Evolutionary conservation across 2,329 filamentous ascomycete species (phyloP).

Genomic region (Colletotrichum higginsianum): DNA sequence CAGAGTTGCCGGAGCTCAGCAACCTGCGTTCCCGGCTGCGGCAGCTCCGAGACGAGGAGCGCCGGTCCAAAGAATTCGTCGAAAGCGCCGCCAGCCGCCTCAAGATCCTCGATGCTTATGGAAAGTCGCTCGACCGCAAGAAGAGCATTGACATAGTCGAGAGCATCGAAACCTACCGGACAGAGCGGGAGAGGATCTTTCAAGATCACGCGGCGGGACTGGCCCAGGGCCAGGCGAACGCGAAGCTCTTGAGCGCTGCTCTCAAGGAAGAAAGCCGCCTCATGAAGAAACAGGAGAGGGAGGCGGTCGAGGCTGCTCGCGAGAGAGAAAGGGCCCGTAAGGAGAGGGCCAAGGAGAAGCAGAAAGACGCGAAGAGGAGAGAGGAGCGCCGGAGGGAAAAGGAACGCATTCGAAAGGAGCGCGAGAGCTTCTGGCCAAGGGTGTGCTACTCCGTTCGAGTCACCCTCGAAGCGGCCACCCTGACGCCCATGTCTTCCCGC

Average conservation of each 20-base stretch:
- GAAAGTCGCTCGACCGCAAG: conserved; percentile 54
- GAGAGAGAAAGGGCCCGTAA: neutral
- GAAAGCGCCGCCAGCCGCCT: conserved; percentile 56
- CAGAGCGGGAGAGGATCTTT: conserved; percentile 60
- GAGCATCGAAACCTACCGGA: conserved; percentile 57
- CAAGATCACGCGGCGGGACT: conserved; percentile 56
- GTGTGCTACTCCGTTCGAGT: conserved; percentile 65
- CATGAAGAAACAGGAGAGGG: conserved; percentile 18
- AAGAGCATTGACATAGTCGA: conserved; percentile 53
- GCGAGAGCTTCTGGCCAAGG: conserved; percentile 65
- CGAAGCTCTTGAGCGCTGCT: conserved; percentile 50
- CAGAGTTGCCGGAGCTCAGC: conserved; percentile 44
- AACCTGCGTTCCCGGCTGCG: conserved; percentile 51
- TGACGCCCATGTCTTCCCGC: conserved; percentile 63
- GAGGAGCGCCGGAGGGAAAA: conserved; percentile 60
- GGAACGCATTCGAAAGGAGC: conserved; percentile 59
- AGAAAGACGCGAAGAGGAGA: conserved; percentile 54
- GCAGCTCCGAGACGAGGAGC: conserved; percentile 50
- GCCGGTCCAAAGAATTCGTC: conserved; percentile 49
- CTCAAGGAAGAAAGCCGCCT: conserved; percentile 53
- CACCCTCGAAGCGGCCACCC: conserved; percentile 62
- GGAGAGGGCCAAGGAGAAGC: conserved; percentile 45
- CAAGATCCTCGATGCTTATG: conserved; percentile 58
- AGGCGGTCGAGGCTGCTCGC: neutral
- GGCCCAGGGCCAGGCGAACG: conserved; percentile 47